Evolutionary conservation across 108 stramenopile genomes (phyloP).

Genomic region (Cyclotella baltica): DNA sequence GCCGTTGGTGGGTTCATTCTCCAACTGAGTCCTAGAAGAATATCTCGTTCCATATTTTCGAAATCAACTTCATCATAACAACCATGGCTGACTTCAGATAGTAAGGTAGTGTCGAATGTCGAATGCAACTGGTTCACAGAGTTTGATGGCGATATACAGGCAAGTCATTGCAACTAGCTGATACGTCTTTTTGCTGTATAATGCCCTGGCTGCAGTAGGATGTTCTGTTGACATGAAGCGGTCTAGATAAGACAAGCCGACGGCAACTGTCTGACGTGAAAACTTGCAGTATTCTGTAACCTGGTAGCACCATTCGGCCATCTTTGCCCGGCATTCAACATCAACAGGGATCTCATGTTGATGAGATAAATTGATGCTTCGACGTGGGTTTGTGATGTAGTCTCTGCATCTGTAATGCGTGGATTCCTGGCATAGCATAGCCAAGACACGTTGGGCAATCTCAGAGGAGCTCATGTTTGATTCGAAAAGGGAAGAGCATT

Average conservation of each 20-base stretch:
- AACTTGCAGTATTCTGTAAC: constrained; percentile 69
- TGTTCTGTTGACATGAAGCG: constrained; percentile 52
- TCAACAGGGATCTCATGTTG: constrained; percentile 27
- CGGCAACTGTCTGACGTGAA: constrained; percentile 72
- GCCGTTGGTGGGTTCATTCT: constrained; percentile 45
- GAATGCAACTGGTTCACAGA: constrained; percentile 75
- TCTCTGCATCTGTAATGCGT: constrained; percentile 18
- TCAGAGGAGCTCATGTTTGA: not conserved
- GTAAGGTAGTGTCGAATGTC: constrained; percentile 56
- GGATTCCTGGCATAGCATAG: constrained; percentile 14
- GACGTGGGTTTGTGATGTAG: constrained; percentile 16
- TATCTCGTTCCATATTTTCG: constrained; percentile 57
- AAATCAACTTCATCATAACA: constrained; percentile 57
- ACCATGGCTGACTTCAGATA: constrained; percentile 69
- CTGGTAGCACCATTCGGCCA: constrained; percentile 73
- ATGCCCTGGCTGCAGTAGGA: constrained; percentile 60
- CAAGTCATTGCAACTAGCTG: constrained; percentile 87
- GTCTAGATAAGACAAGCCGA: constrained; percentile 83
- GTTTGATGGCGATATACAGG: constrained; percentile 83
- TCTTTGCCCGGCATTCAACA: constrained; percentile 71
- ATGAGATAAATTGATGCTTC: not conserved
- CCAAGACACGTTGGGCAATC: not conserved
- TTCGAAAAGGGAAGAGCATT: constrained; percentile 4
- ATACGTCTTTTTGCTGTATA: constrained; percentile 66
- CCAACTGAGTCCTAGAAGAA: constrained; percentile 55